Evolutionary conservation across 106 monocot genomes (phyloP).

Genomic region (Platanthera guangdongensis): DNA sequence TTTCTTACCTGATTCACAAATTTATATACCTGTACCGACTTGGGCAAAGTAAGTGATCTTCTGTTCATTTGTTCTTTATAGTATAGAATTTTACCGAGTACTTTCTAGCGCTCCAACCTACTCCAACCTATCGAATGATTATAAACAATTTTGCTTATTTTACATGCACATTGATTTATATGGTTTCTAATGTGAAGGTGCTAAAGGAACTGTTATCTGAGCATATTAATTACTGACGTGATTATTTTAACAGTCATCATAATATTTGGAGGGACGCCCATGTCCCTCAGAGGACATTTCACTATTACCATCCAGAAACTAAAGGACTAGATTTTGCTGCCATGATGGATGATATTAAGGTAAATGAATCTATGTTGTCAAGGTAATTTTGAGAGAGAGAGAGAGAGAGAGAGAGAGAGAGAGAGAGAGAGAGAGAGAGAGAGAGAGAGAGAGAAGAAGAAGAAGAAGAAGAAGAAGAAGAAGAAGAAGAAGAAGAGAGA

Average conservation of each 20-base stretch:
- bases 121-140: neutral
- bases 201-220: neutral
- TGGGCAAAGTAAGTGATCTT: constrained; percentile 77
- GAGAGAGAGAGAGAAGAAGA: no score
- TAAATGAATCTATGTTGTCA: constrained; percentile 12
- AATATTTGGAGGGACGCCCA: constrained; percentile 99
- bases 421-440: no score
- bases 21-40: constrained; percentile 93
- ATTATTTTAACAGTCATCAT: constrained; percentile 63
- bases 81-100: neutral
- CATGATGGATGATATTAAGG: constrained; percentile 90
- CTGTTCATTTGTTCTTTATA: neutral
- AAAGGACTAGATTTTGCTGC: constrained; percentile 81
- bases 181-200: neutral
- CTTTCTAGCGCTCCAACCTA: no score
- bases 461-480: no score
- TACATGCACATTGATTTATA: neutral
- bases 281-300: constrained; percentile 83
- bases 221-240: neutral
- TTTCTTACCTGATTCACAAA: constrained; percentile 82
- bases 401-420: no score
- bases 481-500: no score
- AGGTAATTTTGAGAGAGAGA: neutral
- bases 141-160: neutral
- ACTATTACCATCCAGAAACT: constrained; percentile 87